Conservation (phyloP, 179 eudicot species). For the Camellia oleifera region DNA sequence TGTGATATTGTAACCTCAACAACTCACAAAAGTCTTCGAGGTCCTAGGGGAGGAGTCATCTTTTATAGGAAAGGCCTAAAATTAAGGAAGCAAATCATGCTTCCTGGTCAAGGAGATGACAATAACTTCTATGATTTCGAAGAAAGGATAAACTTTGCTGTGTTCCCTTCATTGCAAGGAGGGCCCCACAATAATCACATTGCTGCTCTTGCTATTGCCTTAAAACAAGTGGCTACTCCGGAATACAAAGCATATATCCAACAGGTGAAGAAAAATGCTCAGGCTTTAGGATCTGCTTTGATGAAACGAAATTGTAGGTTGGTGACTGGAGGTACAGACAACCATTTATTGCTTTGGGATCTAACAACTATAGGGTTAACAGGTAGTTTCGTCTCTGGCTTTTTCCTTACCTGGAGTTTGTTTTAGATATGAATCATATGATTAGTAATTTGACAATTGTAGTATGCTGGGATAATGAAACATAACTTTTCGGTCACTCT, state of each 20-base stretch:
- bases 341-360: slow-evolving; percentile 85
- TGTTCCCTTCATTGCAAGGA: slow-evolving; percentile 87
- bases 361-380: slow-evolving; percentile 68
- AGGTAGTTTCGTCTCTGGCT: slow-evolving; percentile 31
- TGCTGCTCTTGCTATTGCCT: slow-evolving; percentile 85
- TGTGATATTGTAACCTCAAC: slow-evolving; percentile 89
- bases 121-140: slow-evolving; percentile 70
- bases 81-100: slow-evolving; percentile 55
- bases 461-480: no score
- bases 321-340: slow-evolving; percentile 86
- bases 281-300: slow-evolving; percentile 61
- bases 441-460: no score
- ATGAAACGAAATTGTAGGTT: slow-evolving; percentile 61
- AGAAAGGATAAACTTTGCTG: slow-evolving; percentile 84
- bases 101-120: slow-evolving; percentile 59
- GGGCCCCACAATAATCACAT: slow-evolving; percentile 91
- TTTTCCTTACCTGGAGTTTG: background rate
- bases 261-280: slow-evolving; percentile 80
- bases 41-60: slow-evolving; percentile 90
- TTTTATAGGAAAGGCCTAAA: slow-evolving; percentile 74
- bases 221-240: slow-evolving; percentile 74
- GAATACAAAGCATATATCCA: slow-evolving; percentile 77
- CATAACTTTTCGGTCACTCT: no score
- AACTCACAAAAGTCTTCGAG: slow-evolving; percentile 84
- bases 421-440: no score